phyloP scores from a whole-genome alignment of 495 filamentous ascomycete genomes.

The Aspergillus affinis region DNA sequence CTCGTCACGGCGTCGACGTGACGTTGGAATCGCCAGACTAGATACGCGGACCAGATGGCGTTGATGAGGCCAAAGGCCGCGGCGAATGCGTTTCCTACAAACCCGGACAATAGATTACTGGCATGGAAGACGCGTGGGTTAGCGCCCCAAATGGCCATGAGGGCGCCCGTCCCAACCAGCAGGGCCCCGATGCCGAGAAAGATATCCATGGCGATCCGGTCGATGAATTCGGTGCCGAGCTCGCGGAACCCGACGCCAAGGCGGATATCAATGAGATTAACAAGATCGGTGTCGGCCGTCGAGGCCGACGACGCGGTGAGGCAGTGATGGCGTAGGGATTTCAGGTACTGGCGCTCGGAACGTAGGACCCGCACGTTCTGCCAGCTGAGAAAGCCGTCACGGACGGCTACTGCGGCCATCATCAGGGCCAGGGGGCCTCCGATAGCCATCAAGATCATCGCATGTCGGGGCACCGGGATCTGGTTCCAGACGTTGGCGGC shows the following conservation, averaged over 20 bases:
- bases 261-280: slow-evolving; percentile 26
- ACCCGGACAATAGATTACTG: slow-evolving; percentile 51
- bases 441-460: slow-evolving; percentile 48
- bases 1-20: slow-evolving; percentile 21
- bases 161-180: slow-evolving; percentile 47
- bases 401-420: slow-evolving; percentile 43
- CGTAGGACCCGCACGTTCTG: slow-evolving; percentile 42
- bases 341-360: slow-evolving; percentile 35
- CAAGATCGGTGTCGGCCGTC: slow-evolving; percentile 17
- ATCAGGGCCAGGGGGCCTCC: slow-evolving; percentile 45
- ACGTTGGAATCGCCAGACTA: slow-evolving; percentile 35
- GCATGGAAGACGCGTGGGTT: slow-evolving; percentile 37
- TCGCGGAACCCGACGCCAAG: slow-evolving; percentile 42
- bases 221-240: slow-evolving; percentile 46
- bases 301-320: slow-evolving; percentile 8
- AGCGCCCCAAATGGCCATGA: slow-evolving; percentile 51
- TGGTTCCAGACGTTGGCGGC: slow-evolving; percentile 56
- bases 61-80: slow-evolving; percentile 46
- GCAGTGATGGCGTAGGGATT: slow-evolving; percentile 9
- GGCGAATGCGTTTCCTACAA: slow-evolving; percentile 46
- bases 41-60: slow-evolving; percentile 42
- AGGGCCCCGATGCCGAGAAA: slow-evolving; percentile 46
- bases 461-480: slow-evolving; percentile 44
- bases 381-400: slow-evolving; percentile 44
- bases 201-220: slow-evolving; percentile 49